phyloP scores from a whole-genome alignment of 2,329 filamentous ascomycete species.

The Penicillium sumatraense region DNA sequence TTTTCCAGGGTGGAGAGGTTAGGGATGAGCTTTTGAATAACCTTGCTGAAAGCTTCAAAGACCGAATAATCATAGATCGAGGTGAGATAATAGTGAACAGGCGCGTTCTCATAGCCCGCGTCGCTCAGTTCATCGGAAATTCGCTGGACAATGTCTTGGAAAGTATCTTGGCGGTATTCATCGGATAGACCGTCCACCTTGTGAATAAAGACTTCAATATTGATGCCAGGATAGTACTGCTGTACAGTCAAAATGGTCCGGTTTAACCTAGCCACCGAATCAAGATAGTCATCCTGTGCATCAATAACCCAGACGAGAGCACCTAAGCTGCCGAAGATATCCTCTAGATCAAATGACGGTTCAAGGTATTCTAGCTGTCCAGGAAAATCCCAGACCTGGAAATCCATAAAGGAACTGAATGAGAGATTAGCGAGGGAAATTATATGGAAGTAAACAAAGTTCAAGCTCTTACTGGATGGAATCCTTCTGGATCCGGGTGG shows the following conservation, averaged over 20 bases:
- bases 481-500: slow-evolving; percentile 90
- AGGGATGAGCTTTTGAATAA: slow-evolving; percentile 96
- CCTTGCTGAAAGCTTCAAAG: slow-evolving; percentile 97
- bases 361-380: slow-evolving; percentile 93
- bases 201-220: slow-evolving; percentile 98
- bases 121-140: slow-evolving; percentile 97
- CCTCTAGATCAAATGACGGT: slow-evolving; percentile 85
- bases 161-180: slow-evolving; percentile 94
- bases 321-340: slow-evolving; percentile 92
- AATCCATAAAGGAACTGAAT: slow-evolving; percentile 94
- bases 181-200: slow-evolving; percentile 98
- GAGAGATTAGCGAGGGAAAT: not conserved
- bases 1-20: slow-evolving; percentile 91
- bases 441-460: too few relatives aligned
- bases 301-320: slow-evolving; percentile 98
- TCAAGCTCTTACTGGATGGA: slow-evolving; percentile 78
- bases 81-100: slow-evolving; percentile 92
- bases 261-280: slow-evolving; percentile 85
- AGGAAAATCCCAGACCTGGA: slow-evolving; percentile 97
- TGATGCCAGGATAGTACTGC: slow-evolving; percentile 87
- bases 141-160: slow-evolving; percentile 93
- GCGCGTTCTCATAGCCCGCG: slow-evolving; percentile 88
- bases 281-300: slow-evolving; percentile 95
- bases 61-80: slow-evolving; percentile 99
- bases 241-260: slow-evolving; percentile 87